These are phyloP conservation scores for Elsinoe ampelina DNA, from an alignment of 2,329 filamentous ascomycete genomes.

Conservation along the genomic window DNA sequence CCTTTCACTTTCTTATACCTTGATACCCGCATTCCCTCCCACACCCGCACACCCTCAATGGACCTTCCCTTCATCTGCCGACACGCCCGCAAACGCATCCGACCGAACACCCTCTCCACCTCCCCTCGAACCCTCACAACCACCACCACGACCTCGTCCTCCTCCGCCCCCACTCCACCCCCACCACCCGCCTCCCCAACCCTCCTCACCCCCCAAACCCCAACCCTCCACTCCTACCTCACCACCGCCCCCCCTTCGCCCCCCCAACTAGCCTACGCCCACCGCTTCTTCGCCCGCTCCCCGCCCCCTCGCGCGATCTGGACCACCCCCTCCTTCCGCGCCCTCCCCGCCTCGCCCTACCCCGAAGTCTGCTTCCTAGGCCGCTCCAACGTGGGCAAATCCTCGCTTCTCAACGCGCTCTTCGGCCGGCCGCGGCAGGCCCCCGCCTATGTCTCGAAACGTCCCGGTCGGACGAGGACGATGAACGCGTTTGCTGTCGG, in stretches of 20 bases:
- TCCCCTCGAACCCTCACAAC: background rate
- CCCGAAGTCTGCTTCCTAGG: conserved; percentile 60
- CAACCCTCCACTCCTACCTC: conserved; percentile 27
- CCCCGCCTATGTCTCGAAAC: conserved; percentile 48
- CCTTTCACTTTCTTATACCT: no score
- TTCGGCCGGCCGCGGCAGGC: conserved; percentile 34
- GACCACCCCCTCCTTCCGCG: conserved; percentile 51
- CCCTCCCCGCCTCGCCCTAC: conserved; percentile 43
- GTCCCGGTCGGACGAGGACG: conserved; percentile 52
- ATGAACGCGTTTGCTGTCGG: conserved; percentile 61
- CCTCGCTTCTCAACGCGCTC: conserved; percentile 55
- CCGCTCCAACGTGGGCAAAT: conserved; percentile 63
- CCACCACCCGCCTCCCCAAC: conserved; percentile 9
- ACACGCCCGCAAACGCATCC: background rate
- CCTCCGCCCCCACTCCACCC: background rate
- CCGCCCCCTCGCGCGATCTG: conserved; percentile 47
- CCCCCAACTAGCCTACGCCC: conserved; percentile 33
- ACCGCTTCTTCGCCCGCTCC: conserved; percentile 35
- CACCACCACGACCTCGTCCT: conserved; percentile 8
- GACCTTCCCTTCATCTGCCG: background rate
- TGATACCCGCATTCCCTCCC: no score
- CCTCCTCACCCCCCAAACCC: conserved; percentile 23
- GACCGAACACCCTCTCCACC: background rate
- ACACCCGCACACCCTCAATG: background rate
- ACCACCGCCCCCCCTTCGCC: conserved; percentile 24